Percentiles rank a stretch among this genome's conserved stretches.
These are phyloP conservation scores for Epithemia pelagica DNA, from an alignment of 108 stramenopile genomes.

Conservation along the genomic window DNA sequence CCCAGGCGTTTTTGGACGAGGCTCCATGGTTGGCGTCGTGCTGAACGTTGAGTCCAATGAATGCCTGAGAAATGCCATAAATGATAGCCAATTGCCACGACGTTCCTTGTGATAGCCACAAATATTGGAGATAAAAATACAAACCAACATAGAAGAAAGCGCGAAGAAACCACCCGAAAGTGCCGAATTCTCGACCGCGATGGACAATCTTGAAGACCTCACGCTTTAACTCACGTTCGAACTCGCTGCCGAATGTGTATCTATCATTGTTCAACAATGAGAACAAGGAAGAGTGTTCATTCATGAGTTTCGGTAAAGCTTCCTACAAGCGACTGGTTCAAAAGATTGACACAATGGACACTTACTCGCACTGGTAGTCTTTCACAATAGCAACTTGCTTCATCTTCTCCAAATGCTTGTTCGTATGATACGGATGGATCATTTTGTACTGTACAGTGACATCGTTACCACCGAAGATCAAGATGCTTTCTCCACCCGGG, in stretches of 20 bases:
- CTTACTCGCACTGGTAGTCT: constrained; percentile 62
- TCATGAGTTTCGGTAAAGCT: neutral
- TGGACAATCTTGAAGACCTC: constrained; percentile 89
- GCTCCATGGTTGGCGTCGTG: constrained; percentile 97
- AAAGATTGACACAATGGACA: no score
- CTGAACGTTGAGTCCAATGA: constrained; percentile 88
- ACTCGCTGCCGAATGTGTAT: constrained; percentile 79
- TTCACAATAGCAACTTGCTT: constrained; percentile 59
- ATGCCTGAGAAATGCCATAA: constrained; percentile 70
- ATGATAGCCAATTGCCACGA: constrained; percentile 51
- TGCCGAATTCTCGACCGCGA: constrained; percentile 80
- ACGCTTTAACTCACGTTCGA: constrained; percentile 79
- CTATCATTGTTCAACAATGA: constrained; percentile 17
- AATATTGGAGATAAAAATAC: constrained; percentile 59
- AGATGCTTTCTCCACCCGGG: constrained; percentile 78
- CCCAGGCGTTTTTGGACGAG: constrained; percentile 64
- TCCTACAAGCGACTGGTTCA: neutral
- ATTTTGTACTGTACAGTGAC: constrained; percentile 85
- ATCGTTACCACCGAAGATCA: constrained; percentile 85
- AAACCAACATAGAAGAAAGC: constrained; percentile 59
- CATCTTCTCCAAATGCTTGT: constrained; percentile 86
- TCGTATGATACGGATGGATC: constrained; percentile 88
- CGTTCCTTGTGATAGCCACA: constrained; percentile 50
- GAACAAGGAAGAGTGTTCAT: constrained; percentile 1
- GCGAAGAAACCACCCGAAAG: constrained; percentile 63